phyloP scores from a whole-genome alignment of 163 green algal species.

The Scenedesmus sp. region DNA sequence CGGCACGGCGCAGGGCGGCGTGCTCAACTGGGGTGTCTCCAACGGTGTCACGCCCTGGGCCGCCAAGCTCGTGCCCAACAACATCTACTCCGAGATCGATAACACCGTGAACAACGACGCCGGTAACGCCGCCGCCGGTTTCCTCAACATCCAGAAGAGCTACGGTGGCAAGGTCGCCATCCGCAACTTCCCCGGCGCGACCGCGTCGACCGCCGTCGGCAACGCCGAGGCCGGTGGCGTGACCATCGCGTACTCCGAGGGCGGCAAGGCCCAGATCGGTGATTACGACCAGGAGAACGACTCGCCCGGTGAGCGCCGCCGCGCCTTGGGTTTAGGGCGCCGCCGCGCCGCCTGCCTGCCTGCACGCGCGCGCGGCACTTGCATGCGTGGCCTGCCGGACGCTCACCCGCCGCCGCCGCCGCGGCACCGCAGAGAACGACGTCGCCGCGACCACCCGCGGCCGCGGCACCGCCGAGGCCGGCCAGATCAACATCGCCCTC shows the following conservation, averaged over 20 bases:
- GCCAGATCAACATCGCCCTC: constrained; percentile 25
- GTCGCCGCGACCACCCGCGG: constrained; percentile 38
- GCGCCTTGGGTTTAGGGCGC: no score
- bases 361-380: no score
- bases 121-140: constrained; percentile 5
- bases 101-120: constrained; percentile 17
- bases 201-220: constrained; percentile 36
- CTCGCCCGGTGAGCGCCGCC: no score
- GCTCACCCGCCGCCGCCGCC: no score
- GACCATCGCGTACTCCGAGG: constrained; percentile 26
- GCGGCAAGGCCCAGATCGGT: constrained; percentile 19
- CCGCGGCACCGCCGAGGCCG: constrained; percentile 31
- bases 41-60: constrained; percentile 8
- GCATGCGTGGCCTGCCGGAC: no score
- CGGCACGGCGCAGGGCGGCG: background rate
- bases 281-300: constrained; percentile 45
- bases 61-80: constrained; percentile 8
- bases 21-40: constrained; percentile 8
- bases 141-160: constrained; percentile 37
- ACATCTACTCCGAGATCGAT: constrained; percentile 43
- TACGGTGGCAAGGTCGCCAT: constrained; percentile 29
- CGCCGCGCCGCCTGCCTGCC: no score
- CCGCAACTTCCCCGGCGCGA: constrained; percentile 28
- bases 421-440: no score
- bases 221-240: constrained; percentile 21